Evolutionary conservation across 495 filamentous ascomycete genomes (phyloP).

Genomic region (Penicillium egyptiacum): DNA sequence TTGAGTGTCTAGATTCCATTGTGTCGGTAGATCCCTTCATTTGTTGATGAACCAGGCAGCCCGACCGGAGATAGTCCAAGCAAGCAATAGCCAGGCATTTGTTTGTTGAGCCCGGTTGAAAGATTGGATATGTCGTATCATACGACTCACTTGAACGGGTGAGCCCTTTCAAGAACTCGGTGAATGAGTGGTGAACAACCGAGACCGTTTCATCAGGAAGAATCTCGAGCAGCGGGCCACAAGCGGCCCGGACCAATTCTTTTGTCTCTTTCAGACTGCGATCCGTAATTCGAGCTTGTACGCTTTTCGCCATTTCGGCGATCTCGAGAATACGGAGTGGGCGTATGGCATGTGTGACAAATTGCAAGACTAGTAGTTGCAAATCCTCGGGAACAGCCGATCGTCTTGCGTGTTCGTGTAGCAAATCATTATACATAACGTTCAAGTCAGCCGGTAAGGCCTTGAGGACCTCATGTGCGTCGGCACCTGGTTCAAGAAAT

Average conservation of each 20-base stretch:
- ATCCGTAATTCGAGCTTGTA: not conserved
- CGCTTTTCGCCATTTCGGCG: slow-evolving; percentile 37
- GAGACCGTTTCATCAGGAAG: slow-evolving; percentile 49
- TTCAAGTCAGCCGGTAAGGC: slow-evolving; percentile 39
- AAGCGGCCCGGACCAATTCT: slow-evolving; percentile 31
- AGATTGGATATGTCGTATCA: slow-evolving; percentile 9
- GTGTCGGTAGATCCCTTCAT: not conserved
- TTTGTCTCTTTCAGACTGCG: slow-evolving; percentile 26
- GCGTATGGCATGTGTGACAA: slow-evolving; percentile 49
- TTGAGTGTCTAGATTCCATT: not conserved
- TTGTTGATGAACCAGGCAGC: slow-evolving; percentile 20
- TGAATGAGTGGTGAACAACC: slow-evolving; percentile 56
- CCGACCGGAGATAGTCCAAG: slow-evolving; percentile 19
- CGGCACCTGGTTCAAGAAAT: slow-evolving; percentile 26
- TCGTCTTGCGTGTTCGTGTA: slow-evolving; percentile 40
- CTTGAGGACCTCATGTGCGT: slow-evolving; percentile 20
- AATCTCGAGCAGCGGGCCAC: slow-evolving; percentile 53
- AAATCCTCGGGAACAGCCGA: slow-evolving; percentile 37
- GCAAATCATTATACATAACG: slow-evolving; percentile 48
- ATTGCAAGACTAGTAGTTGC: slow-evolving; percentile 47
- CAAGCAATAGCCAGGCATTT: slow-evolving; percentile 18
- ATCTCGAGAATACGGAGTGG: slow-evolving; percentile 53
- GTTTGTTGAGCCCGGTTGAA: slow-evolving; percentile 17
- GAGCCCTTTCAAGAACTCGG: slow-evolving; percentile 44
- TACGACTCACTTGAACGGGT: slow-evolving; percentile 2